These are phyloP conservation scores for Chloranthus sessilifolius DNA, from an alignment of 164 flowering plant genomes.

Conservation along the genomic window DNA sequence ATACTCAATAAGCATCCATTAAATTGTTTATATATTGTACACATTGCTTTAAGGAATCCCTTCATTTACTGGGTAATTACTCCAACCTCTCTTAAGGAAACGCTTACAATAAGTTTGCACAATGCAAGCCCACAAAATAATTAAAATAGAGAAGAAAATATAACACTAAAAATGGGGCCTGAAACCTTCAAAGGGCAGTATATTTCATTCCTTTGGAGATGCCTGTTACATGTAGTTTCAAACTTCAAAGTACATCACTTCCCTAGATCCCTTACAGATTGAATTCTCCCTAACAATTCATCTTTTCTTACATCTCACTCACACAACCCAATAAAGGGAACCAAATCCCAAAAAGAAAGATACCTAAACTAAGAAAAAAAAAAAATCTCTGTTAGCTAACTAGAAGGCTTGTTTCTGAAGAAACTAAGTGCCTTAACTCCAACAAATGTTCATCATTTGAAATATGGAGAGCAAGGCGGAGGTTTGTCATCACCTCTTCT, in stretches of 20 bases:
- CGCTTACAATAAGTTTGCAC: too few relatives aligned
- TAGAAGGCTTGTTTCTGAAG: too few relatives aligned
- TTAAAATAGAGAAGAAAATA: not conserved
- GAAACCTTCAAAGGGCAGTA: constrained; percentile 3
- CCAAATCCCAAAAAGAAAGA: constrained; percentile 9
- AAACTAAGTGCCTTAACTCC: constrained; percentile 63
- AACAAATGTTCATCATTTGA: constrained; percentile 86
- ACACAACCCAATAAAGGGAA: constrained; percentile 8
- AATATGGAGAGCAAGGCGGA: constrained; percentile 66
- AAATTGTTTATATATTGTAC: too few relatives aligned
- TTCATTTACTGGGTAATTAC: too few relatives aligned
- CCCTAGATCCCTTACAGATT: constrained; percentile 17
- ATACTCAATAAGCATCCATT: too few relatives aligned
- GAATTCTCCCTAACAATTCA: constrained; percentile 16
- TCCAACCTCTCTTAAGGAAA: too few relatives aligned
- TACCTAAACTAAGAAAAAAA: too few relatives aligned
- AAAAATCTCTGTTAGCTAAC: constrained; percentile 3
- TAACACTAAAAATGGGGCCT: constrained; percentile 2
- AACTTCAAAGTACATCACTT: constrained; percentile 5
- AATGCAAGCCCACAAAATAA: too few relatives aligned
- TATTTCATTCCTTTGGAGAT: constrained; percentile 23
- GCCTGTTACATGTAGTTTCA: constrained; percentile 29
- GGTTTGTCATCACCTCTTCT: constrained; percentile 67
- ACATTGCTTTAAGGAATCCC: too few relatives aligned
- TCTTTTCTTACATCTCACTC: constrained; percentile 27